Conservation (phyloP, 2,329 filamentous ascomycete species). For the Aspergillus brasiliensis region DNA sequence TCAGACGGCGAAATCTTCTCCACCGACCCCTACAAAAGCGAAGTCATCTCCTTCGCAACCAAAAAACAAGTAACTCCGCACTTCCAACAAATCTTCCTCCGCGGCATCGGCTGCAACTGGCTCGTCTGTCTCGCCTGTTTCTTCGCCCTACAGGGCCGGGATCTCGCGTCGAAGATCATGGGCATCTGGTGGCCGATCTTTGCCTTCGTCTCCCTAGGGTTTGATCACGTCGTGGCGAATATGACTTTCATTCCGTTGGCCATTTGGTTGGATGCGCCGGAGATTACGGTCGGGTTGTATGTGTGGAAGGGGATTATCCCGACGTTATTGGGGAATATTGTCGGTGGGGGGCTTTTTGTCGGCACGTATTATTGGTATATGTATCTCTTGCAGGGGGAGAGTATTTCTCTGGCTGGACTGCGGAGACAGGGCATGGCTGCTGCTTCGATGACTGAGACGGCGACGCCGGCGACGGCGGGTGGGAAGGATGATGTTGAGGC, state of each 20-base stretch:
- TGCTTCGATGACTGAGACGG: background rate
- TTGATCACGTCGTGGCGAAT: constrained; percentile 61
- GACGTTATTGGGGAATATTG: constrained; percentile 54
- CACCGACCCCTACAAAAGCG: constrained; percentile 46
- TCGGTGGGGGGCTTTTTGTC: constrained; percentile 56
- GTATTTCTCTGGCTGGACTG: constrained; percentile 18
- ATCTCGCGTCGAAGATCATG: constrained; percentile 56
- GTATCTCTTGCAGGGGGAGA: constrained; percentile 36
- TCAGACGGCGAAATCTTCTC: constrained; percentile 52
- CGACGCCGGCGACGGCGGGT: background rate
- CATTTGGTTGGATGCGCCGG: constrained; percentile 52
- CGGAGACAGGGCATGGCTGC: constrained; percentile 1
- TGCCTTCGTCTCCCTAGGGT: constrained; percentile 55
- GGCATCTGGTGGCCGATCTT: constrained; percentile 61
- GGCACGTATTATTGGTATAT: constrained; percentile 53
- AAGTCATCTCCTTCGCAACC: constrained; percentile 50
- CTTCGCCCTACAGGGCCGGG: constrained; percentile 48
- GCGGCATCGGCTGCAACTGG: constrained; percentile 61
- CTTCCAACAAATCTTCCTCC: constrained; percentile 57
- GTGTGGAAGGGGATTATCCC: constrained; percentile 62
- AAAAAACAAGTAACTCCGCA: constrained; percentile 53
- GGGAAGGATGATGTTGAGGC: background rate
- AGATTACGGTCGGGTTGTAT: constrained; percentile 53
- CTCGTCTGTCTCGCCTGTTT: constrained; percentile 58
- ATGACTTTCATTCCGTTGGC: constrained; percentile 58